Evolutionary conservation across 2,329 filamentous ascomycete genomes (phyloP).

Genomic region (Botryotinia narcissicola): DNA sequence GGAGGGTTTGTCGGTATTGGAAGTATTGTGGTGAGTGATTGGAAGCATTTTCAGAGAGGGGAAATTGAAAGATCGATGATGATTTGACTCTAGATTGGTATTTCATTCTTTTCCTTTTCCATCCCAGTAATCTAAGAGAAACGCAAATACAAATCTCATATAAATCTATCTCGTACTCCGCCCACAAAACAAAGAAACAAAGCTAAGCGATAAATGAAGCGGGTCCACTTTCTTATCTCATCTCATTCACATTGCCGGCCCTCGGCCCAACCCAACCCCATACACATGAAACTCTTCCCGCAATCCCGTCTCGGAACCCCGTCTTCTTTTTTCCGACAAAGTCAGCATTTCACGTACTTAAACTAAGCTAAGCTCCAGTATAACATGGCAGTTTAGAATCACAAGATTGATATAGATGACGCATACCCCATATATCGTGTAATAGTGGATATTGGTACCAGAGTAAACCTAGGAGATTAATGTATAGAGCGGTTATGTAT

Average conservation of each 20-base stretch:
- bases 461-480: neutral
- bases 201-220: neutral
- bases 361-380: neutral
- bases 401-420: neutral
- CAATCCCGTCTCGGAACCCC: constrained; percentile 5
- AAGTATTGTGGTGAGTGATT: neutral
- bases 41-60: neutral
- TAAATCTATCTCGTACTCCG: neutral
- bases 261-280: neutral
- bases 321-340: neutral
- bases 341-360: neutral
- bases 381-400: neutral
- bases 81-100: neutral
- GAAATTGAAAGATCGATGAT: neutral
- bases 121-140: neutral
- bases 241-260: neutral
- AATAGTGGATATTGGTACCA: neutral
- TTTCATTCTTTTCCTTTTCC: neutral
- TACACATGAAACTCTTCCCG: neutral
- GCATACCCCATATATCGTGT: neutral
- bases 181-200: neutral
- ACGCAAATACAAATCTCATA: neutral
- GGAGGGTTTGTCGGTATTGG: neutral
- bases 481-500: neutral
- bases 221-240: neutral